These are phyloP conservation scores for Saccharomycopsis synnaedendra DNA, from an alignment of 805 yeast species.

Conservation along the genomic window DNA sequence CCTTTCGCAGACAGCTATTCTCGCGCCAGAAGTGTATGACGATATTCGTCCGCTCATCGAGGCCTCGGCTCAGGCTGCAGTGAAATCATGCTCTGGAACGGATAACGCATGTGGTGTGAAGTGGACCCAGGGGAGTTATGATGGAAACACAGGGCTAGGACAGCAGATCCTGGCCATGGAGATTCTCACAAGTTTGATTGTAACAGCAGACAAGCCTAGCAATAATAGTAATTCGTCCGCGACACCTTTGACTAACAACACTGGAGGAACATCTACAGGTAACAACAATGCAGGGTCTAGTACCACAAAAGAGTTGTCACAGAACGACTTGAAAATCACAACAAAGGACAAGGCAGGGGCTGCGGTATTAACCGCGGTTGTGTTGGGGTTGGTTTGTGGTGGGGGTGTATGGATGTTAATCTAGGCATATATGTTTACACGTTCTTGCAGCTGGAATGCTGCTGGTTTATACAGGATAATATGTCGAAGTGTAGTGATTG, in stretches of 20 bases:
- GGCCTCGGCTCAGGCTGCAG: conserved; percentile 59
- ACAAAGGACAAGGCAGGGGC: conserved; percentile 80
- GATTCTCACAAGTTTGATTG: conserved; percentile 36
- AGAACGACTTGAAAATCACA: conserved; percentile 36
- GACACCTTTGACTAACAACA: conserved; percentile 20
- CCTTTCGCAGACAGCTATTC: conserved; percentile 47
- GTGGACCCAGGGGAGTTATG: conserved; percentile 57
- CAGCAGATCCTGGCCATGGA: conserved; percentile 79
- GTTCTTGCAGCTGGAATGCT: no score
- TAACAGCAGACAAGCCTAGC: conserved; percentile 18
- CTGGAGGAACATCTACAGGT: conserved; percentile 48
- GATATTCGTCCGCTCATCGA: conserved; percentile 34
- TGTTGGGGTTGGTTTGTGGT: conserved; percentile 47
- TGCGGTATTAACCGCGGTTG: conserved; percentile 71
- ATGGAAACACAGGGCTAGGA: conserved; percentile 64
- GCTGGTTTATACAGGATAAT: no score
- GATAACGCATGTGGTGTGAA: conserved; percentile 60
- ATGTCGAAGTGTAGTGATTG: no score
- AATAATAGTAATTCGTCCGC: not conserved
- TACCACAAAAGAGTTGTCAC: conserved; percentile 20
- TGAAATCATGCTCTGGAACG: conserved; percentile 64
- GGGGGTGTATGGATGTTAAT: conserved; percentile 74
- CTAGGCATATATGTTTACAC: conserved; percentile 16
- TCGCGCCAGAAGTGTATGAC: conserved; percentile 44
- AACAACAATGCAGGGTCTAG: conserved; percentile 32